Percentiles rank a stretch among this genome's conserved stretches.
Conservation (phyloP, 1,139 yeast genomes). For the Suhomyces ambrosiae region DNA sequence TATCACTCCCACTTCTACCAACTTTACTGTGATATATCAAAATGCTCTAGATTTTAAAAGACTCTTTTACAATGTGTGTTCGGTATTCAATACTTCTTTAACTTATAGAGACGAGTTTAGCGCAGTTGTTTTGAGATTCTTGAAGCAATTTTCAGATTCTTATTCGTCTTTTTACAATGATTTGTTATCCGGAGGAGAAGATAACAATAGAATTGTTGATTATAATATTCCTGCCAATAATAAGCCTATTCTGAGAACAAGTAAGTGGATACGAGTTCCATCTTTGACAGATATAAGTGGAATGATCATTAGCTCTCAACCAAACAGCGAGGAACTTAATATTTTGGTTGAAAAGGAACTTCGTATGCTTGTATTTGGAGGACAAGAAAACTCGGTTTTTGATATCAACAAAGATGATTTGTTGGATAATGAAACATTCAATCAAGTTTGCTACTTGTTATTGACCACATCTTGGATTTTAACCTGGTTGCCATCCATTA, state of each 20-base stretch:
- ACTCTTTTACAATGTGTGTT: slow-evolving; percentile 54
- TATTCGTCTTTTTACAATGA: slow-evolving; percentile 36
- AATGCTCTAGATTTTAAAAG: slow-evolving; percentile 57
- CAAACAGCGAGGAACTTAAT: slow-evolving; percentile 14
- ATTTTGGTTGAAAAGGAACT: slow-evolving; percentile 37
- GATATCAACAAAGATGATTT: slow-evolving; percentile 44
- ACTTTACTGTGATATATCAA: slow-evolving; percentile 34
- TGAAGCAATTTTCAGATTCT: slow-evolving; percentile 33
- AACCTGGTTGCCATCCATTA: slow-evolving; percentile 57
- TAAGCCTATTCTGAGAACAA: slow-evolving; percentile 35
- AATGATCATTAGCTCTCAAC: slow-evolving; percentile 23
- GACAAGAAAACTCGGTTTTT: slow-evolving; percentile 22
- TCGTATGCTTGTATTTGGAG: slow-evolving; percentile 33
- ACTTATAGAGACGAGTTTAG: slow-evolving; percentile 56
- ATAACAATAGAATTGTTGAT: slow-evolving; percentile 14
- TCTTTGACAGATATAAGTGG: slow-evolving; percentile 38
- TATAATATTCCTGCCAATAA: slow-evolving; percentile 15
- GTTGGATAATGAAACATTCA: slow-evolving; percentile 47
- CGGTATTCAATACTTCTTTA: slow-evolving; percentile 62
- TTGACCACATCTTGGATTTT: slow-evolving; percentile 51
- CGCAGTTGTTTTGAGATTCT: slow-evolving; percentile 41
- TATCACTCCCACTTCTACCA: slow-evolving; percentile 2
- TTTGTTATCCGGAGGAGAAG: slow-evolving; percentile 24
- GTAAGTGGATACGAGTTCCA: slow-evolving; percentile 47
- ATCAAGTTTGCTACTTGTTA: slow-evolving; percentile 51